Evolutionary conservation across 2,329 filamentous ascomycete species (phyloP), one percentile per base, ranked within the genome.

Genomic region (Sarocladium kiliense): DNA sequence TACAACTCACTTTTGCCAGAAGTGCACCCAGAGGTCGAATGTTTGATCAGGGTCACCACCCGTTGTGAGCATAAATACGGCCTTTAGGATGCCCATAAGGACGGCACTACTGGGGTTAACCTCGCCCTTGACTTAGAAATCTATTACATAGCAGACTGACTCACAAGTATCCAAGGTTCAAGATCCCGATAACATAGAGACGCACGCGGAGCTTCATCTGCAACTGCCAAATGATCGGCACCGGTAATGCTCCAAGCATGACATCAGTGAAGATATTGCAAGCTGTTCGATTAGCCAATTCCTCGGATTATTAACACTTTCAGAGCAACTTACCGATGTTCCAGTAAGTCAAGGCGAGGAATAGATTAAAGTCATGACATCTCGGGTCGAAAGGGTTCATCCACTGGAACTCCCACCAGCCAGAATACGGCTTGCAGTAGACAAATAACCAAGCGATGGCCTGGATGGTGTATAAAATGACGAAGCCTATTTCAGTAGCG

Each of bases 191-290:
- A 11, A 77, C 60, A 14, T 73, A 73, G 1, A 74, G 25, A 18
- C 67, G 65, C 2, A 66, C 66, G 4, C 66, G 65, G 18, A 59
- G 59, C 59, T 69, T 70, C 61, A 72, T 65, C 55, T 74, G 66
- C 14, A 74, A 58, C 12, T 63, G 62, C 66, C 69, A 70, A 50
- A 75, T 72, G 55, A 76, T 66, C 4, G 70, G 68, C 1, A 74
- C 63, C 1, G 73, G 72, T 14, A 74, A 61, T 2, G 70, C 65
- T 0, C 71, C 72, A 32, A 74, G 71, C 18, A 68, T 63, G 12
- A 73, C 63, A 53, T 75, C 72, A 11, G 71, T 73, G 5, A 67
- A 63, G 41, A 74, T 73, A 55, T 74, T 73, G 62, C 71, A 65
- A 4, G 60, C 67, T 56, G 21, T 3, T 44, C 21, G 4, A 10